phyloP scores from a whole-genome alignment of 2,329 filamentous ascomycete species.

The Venturia effusa region DNA sequence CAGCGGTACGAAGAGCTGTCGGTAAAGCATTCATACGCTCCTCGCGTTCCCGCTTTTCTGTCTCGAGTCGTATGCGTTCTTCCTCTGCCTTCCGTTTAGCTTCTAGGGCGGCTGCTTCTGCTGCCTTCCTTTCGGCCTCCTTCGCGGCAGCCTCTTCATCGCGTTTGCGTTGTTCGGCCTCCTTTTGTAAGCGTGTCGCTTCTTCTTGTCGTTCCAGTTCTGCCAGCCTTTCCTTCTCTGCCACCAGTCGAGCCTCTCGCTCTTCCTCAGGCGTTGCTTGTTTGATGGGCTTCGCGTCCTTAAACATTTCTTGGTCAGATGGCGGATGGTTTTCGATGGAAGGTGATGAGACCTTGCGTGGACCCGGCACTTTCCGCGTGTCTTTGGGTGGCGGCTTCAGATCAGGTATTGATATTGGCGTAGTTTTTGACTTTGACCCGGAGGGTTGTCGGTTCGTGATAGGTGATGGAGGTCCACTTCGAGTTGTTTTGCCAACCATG shows the following conservation, averaged over 20 bases:
- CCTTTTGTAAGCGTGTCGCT: constrained; percentile 15
- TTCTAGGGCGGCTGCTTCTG: constrained; percentile 22
- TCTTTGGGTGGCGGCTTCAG: background rate
- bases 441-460: background rate
- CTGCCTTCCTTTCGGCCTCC: constrained; percentile 19
- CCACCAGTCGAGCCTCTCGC: background rate
- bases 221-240: constrained; percentile 5
- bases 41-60: constrained; percentile 21
- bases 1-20: constrained; percentile 17
- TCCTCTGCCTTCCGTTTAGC: constrained; percentile 18
- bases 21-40: constrained; percentile 15
- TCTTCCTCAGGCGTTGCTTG: constrained; percentile 5
- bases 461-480: constrained; percentile 6
- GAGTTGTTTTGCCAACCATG: background rate
- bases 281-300: background rate
- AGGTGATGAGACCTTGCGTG: background rate
- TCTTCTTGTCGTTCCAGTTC: constrained; percentile 17
- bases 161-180: constrained; percentile 22
- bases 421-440: background rate
- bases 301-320: background rate
- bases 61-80: constrained; percentile 21
- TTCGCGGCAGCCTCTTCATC: constrained; percentile 21
- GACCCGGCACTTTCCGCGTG: background rate
- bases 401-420: background rate
- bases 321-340: background rate